These are phyloP conservation scores for Fragilariopsis cylindrus DNA, from an alignment of 108 stramenopile species.

Conservation along the genomic window DNA sequence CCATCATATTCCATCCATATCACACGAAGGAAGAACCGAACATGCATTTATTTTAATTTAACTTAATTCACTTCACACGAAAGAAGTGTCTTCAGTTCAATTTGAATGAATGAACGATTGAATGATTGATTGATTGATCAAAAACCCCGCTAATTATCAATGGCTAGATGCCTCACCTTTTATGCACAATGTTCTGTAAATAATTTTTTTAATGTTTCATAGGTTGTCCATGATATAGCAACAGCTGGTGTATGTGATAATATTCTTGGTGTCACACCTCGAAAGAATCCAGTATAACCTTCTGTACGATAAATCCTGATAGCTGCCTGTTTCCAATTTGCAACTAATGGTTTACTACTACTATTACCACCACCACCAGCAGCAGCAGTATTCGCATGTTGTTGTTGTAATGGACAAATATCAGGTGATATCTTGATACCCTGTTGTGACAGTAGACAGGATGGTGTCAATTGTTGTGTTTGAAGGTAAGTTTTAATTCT, in stretches of 20 bases:
- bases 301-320: slow-evolving; percentile 82
- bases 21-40: no score
- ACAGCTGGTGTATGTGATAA: slow-evolving; percentile 94
- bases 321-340: slow-evolving; percentile 71
- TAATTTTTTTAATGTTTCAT: slow-evolving; percentile 88
- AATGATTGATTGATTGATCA: no score
- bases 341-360: slow-evolving; percentile 41
- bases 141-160: no score
- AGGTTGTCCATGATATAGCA: slow-evolving; percentile 98
- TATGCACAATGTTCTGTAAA: slow-evolving; percentile 15
- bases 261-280: slow-evolving; percentile 83
- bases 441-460: slow-evolving; percentile 16
- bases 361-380: not conserved
- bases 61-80: no score
- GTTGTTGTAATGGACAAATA: slow-evolving; percentile 13
- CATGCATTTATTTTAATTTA: no score
- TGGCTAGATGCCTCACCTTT: no score
- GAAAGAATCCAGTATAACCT: slow-evolving; percentile 87
- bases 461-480: slow-evolving; percentile 60
- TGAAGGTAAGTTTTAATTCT: slow-evolving; percentile 94
- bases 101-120: no score
- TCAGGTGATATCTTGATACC: slow-evolving; percentile 17
- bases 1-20: no score
- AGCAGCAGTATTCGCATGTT: not conserved
- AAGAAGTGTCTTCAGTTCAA: no score